These are phyloP conservation scores for Polygonum aviculare DNA, from an alignment of 148 eudicot genomes.

Conservation along the genomic window DNA sequence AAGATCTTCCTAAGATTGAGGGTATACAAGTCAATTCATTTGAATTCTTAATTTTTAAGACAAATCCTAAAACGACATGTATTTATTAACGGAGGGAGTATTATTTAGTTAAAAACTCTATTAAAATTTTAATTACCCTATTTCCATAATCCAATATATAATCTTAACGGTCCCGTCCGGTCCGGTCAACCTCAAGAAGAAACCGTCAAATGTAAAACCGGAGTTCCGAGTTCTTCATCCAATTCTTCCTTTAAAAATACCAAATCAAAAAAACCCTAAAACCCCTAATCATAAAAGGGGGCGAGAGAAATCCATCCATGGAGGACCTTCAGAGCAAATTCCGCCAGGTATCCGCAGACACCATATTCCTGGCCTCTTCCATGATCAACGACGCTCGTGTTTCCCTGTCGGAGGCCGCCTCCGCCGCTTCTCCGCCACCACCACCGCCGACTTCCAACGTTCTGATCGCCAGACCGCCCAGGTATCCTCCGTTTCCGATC, in stretches of 20 bases:
- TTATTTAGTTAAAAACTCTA: too few species aligned
- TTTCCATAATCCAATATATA: too few species aligned
- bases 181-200: too few species aligned
- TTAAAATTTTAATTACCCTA: too few species aligned
- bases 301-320: slow-evolving; percentile 15
- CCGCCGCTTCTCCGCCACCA: slow-evolving; percentile 12
- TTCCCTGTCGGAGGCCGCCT: background rate
- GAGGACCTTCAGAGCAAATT: slow-evolving; percentile 34
- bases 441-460: slow-evolving; percentile 10
- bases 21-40: too few species aligned
- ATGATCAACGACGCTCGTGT: slow-evolving; percentile 12
- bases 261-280: background rate
- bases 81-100: too few species aligned
- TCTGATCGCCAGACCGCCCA: slow-evolving; percentile 31
- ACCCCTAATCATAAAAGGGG: background rate
- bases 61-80: too few species aligned
- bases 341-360: slow-evolving; percentile 20
- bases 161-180: too few species aligned
- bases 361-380: slow-evolving; percentile 20
- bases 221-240: background rate
- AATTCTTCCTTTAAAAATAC: background rate
- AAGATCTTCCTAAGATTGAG: too few species aligned
- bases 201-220: background rate
- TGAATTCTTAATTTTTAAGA: too few species aligned
- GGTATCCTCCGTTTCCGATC: slow-evolving; percentile 16